Conservation (phyloP, 2,329 filamentous ascomycete genomes). For the Bertia moriformis region DNA sequence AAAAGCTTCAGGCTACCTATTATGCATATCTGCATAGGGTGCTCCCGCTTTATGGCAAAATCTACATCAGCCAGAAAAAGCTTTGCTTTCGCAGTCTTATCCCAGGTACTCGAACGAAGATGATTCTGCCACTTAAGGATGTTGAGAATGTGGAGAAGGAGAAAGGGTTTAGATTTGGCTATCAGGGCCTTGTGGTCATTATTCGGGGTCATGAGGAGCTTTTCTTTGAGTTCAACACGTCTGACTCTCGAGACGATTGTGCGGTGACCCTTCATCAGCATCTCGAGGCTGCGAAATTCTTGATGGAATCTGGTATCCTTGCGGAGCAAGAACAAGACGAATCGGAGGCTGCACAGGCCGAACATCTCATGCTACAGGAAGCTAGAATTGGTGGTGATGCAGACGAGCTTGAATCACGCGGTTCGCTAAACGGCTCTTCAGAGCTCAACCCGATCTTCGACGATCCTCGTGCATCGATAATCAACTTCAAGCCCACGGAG, state of each 20-base stretch:
- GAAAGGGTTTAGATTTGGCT: constrained; percentile 84
- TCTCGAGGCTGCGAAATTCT: constrained; percentile 57
- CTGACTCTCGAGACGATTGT: constrained; percentile 76
- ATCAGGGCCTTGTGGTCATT: constrained; percentile 79
- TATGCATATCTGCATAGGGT: constrained; percentile 86
- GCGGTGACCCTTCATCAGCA: constrained; percentile 65
- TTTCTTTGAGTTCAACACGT: constrained; percentile 80
- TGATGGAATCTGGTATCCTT: constrained; percentile 56
- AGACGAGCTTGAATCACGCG: not conserved
- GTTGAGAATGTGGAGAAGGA: constrained; percentile 90
- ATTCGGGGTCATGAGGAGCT: constrained; percentile 89
- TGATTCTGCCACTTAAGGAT: constrained; percentile 80
- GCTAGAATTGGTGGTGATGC: constrained; percentile 41
- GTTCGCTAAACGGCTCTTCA: not conserved
- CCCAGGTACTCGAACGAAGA: constrained; percentile 77
- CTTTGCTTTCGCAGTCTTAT: constrained; percentile 89
- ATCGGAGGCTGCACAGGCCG: constrained; percentile 62
- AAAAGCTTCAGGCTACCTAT: constrained; percentile 76
- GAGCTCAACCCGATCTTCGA: constrained; percentile 47
- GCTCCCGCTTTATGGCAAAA: constrained; percentile 84
- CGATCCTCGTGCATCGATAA: constrained; percentile 71
- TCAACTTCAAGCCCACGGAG: constrained; percentile 77
- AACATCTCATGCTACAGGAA: constrained; percentile 67
- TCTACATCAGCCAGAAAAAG: constrained; percentile 76
- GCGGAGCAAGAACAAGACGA: constrained; percentile 55